Percentiles rank a stretch among this genome's conserved stretches.
phyloP scores from a whole-genome alignment of 1,284 basidiomycete species.

The Lentinula novae-zelandiae region DNA sequence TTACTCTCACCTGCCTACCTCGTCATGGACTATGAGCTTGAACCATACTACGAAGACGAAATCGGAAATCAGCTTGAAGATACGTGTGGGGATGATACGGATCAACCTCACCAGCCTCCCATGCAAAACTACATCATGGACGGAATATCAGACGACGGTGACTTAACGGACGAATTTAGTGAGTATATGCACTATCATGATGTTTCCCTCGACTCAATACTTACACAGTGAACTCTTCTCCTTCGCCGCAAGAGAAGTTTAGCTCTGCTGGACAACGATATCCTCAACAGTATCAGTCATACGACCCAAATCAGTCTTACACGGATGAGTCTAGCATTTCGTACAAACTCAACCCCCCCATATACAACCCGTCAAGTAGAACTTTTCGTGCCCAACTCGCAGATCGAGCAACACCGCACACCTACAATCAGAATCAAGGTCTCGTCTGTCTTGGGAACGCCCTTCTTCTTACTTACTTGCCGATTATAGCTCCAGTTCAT shows the following conservation, averaged over 20 bases:
- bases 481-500: not conserved
- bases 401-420: not conserved
- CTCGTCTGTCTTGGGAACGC: no score
- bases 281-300: slow-evolving; percentile 4
- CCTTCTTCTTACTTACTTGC: not conserved
- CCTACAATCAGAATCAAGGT: not conserved
- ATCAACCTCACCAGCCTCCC: not conserved
- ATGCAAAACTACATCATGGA: not conserved
- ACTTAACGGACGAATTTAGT: slow-evolving; percentile 35
- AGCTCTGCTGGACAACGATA: not conserved
- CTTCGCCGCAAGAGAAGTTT: slow-evolving; percentile 30
- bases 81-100: not conserved
- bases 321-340: slow-evolving; percentile 16
- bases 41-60: slow-evolving; percentile 8
- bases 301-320: slow-evolving; percentile 7
- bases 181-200: slow-evolving; percentile 41
- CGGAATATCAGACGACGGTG: slow-evolving; percentile 7
- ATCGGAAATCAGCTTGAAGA: not conserved
- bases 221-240: slow-evolving; percentile 35
- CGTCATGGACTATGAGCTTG: not conserved
- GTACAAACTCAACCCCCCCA: not conserved
- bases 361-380: not conserved
- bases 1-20: no score
- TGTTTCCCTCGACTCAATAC: slow-evolving; percentile 4
- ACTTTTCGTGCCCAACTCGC: not conserved